A percentile compares a stretch with the other conserved stretches of the same genome.
Evolutionary conservation across 495 filamentous ascomycete genomes (phyloP).

Genomic region (Neurospora sublineolata): DNA sequence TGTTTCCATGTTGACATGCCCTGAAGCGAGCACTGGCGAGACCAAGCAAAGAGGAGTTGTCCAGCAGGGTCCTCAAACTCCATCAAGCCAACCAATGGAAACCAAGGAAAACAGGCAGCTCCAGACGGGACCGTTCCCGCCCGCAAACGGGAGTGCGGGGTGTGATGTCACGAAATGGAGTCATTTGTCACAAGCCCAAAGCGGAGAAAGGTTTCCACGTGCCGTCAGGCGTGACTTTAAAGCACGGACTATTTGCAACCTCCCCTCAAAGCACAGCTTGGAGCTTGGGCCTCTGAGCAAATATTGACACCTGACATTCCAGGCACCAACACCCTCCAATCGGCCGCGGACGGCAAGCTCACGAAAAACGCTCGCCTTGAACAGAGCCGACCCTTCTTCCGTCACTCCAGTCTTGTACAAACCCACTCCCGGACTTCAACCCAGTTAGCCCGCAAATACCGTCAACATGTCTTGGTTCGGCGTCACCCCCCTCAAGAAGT

Average conservation of each 20-base stretch:
- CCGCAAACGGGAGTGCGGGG: background rate
- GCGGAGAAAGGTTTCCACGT: background rate
- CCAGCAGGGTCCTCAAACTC: background rate
- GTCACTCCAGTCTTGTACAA: conserved; percentile 1
- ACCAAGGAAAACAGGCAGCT: background rate
- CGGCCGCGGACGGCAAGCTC: conserved; percentile 5
- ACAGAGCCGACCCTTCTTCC: conserved; percentile 9
- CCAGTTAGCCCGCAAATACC: conserved; percentile 16
- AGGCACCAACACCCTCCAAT: conserved; percentile 2
- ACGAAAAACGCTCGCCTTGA: conserved; percentile 36
- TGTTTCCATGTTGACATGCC: background rate
- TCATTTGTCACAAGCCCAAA: background rate
- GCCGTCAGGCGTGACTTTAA: background rate
- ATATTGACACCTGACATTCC: conserved; percentile 5
- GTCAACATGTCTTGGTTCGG: conserved; percentile 67
- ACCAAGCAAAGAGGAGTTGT: background rate
- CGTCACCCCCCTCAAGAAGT: conserved; percentile 63
- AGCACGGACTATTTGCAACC: background rate
- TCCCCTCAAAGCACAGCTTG: background rate
- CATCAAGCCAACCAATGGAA: background rate
- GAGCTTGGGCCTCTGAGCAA: background rate
- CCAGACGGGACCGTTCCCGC: background rate
- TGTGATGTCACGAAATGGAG: background rate
- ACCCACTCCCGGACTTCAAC: conserved; percentile 12
- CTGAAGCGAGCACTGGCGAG: background rate